A percentile compares a stretch with the other conserved stretches of the same genome.
Evolutionary conservation across 306 rosid genomes (phyloP).

Genomic region (Abrus precatorius): DNA sequence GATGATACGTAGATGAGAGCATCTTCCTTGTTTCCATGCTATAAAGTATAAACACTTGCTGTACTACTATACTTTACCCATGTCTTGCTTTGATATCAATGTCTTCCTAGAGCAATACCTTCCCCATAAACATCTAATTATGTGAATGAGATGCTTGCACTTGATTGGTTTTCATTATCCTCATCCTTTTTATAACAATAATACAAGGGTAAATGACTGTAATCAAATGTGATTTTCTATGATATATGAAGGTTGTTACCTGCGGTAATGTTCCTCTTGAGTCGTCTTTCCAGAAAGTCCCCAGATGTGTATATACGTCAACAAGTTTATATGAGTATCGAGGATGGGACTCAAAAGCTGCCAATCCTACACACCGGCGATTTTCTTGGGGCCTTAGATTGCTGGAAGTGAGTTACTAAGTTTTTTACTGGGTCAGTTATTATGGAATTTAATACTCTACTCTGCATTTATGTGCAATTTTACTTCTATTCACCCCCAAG

Average conservation of each 20-base stretch:
- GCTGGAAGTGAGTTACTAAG: slow-evolving; percentile 55
- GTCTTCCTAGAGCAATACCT: slow-evolving; percentile 1
- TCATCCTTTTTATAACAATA: slow-evolving; percentile 18
- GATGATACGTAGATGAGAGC: slow-evolving; percentile 20
- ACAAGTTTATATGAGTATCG: slow-evolving; percentile 90
- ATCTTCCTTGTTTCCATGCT: slow-evolving; percentile 18
- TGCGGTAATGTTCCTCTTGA: slow-evolving; percentile 97
- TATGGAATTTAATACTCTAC: slow-evolving; percentile 12
- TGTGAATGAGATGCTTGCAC: slow-evolving; percentile 22
- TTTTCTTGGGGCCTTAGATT: slow-evolving; percentile 93
- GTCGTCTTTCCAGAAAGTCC: slow-evolving; percentile 86
- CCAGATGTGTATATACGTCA: slow-evolving; percentile 94
- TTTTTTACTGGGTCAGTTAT: slow-evolving; percentile 27
- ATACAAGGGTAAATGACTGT: slow-evolving; percentile 26
- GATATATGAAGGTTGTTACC: slow-evolving; percentile 80
- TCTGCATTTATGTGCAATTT: not conserved
- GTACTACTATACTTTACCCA: slow-evolving; percentile 4
- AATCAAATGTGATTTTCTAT: slow-evolving; percentile 48
- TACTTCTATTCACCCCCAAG: not conserved
- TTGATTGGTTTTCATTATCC: slow-evolving; percentile 7
- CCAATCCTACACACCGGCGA: slow-evolving; percentile 83
- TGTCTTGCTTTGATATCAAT: slow-evolving; percentile 3
- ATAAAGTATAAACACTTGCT: not conserved
- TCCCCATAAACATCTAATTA: not conserved
- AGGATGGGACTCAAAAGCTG: slow-evolving; percentile 93